Evolutionary conservation across 2,329 filamentous ascomycete species (phyloP).

Genomic region (Aspergillus amoenus): DNA sequence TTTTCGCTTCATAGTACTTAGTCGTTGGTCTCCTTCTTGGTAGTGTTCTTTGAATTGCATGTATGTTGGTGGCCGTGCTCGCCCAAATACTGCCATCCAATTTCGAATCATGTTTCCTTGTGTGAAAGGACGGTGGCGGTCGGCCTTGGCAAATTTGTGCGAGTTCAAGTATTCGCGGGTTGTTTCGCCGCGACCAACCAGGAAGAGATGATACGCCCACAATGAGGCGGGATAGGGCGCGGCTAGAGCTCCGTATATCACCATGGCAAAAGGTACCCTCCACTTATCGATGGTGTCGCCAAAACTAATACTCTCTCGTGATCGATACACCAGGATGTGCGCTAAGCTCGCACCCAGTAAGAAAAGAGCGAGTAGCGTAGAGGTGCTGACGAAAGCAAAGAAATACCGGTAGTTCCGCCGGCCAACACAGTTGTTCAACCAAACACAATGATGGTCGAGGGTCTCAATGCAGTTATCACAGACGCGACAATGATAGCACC

Average conservation of each 20-base stretch:
- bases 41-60: slow-evolving; percentile 80
- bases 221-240: slow-evolving; percentile 80
- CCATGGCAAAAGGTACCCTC: slow-evolving; percentile 82
- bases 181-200: slow-evolving; percentile 88
- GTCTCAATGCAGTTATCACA: slow-evolving; percentile 98
- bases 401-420: slow-evolving; percentile 98
- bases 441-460: slow-evolving; percentile 97
- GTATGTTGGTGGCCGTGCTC: slow-evolving; percentile 84
- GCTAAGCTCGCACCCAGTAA: slow-evolving; percentile 75
- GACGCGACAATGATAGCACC: slow-evolving; percentile 91
- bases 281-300: slow-evolving; percentile 66
- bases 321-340: slow-evolving; percentile 73
- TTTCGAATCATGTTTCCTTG: slow-evolving; percentile 75
- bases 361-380: slow-evolving; percentile 73
- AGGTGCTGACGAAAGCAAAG: slow-evolving; percentile 81
- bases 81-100: slow-evolving; percentile 75
- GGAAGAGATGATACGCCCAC: slow-evolving; percentile 84
- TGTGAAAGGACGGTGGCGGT: slow-evolving; percentile 87
- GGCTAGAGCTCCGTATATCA: slow-evolving; percentile 75
- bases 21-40: slow-evolving; percentile 77
- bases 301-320: slow-evolving; percentile 66
- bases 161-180: slow-evolving; percentile 95
- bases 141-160: slow-evolving; percentile 89
- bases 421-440: slow-evolving; percentile 98
- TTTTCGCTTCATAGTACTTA: slow-evolving; percentile 62